Base-by-base conservation (phyloP, 108 stramenopile species). In the Schizochytrium sp. region DNA sequence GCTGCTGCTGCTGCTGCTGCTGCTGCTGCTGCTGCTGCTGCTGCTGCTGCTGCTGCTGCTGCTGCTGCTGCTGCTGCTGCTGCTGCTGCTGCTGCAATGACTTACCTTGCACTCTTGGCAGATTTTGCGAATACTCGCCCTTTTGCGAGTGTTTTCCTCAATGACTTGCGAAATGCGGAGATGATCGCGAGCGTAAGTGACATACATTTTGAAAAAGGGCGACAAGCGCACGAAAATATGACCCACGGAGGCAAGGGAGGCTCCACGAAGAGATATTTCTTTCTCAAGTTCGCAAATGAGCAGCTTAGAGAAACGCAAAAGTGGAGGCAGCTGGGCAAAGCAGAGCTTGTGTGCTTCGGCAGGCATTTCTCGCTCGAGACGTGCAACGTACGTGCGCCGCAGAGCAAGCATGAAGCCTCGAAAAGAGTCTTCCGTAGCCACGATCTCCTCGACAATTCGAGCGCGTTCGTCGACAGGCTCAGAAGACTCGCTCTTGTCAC, bases 141-240 rank as follows among this genome's bases (percentile, higher is more conserved):
- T 87, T 18, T 43, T 57, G 25, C 41, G 55, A 12, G 14, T 58
- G 25, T 41, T 57, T 16, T 87, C 87, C 5, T 83, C 76, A n/a
- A 87, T 58, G 16, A 57, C 18, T 23, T 87, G 29, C 29, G 57
- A 25, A 58, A 87, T 58, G 6, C 25, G 72, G 18, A 19, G 18
- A 12, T 53, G 72, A 10, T 14, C 25, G 28, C 47, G n/a, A 12
- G 72, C 47, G 72, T 89, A 89, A 5, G 48, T 47, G 12, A 19
- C 18, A 23, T 89, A 89, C 88, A 89, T 89, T 6, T 28, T 14
- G 53, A 89, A 89, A n/a, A 89, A 89, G 29, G 48, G 72, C 25
- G 72, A 72, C 18, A 89, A 89, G 5, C 44, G 18, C 5, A 28
- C 19, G 23, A 45, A 89, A 14, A 87, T 44, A 2, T 28, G 6